Base-by-base conservation (phyloP, 768 basidiomycete genomes). In the Calocera cornea region DNA sequence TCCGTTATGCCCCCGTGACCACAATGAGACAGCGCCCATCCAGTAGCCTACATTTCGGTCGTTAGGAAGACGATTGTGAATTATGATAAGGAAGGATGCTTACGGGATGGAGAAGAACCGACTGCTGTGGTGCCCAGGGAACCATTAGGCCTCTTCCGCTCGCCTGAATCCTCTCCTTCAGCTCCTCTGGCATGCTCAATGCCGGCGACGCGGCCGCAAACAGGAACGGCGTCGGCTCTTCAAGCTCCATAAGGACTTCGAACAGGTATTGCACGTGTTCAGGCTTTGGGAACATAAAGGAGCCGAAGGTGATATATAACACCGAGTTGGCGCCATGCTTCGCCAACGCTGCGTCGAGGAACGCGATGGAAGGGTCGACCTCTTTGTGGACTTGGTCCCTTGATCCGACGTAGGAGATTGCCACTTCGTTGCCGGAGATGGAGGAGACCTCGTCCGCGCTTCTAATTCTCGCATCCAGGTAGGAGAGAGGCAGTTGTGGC, bases 121-220 rank as follows among this genome's bases (percentile, higher is more conserved):
- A 41, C 54, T 75, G 73, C 44, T 75, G 74, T 1, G 74, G 74
- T 2, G 72, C 65, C 74, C 73, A 75, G 0, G 68, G 66, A 11
- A 72, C 67, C 33, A 75, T 50, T 17, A 74, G 1, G 0, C 72
- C 74, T 31, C 69, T 41, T 14, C 71, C 70, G 16, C 70, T 71
- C 16, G 49, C 41, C 31, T 67, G 27, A 10, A 73, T 65, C 54
- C 69, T 72, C 60, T 68, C 24, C 27, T 41, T 65, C 22, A 74
- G 34, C 5, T 70, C 66, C 10, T 72, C 71, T 7, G 74, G 70
- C 12, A 75, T 36, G 14, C 24, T 11, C 0, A 70, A 69, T 1
- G 69, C 8, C 0, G 69, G 70, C 1, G 71, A 69, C 17, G 70
- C 71, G 40, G 44, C 44, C 7, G 44, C 44, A 24, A 47, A 47